A percentile compares a stretch with the other conserved stretches of the same genome.
phyloP scores from a whole-genome alignment of 768 basidiomycete genomes.

The Termitomyces bulborhizus region DNA sequence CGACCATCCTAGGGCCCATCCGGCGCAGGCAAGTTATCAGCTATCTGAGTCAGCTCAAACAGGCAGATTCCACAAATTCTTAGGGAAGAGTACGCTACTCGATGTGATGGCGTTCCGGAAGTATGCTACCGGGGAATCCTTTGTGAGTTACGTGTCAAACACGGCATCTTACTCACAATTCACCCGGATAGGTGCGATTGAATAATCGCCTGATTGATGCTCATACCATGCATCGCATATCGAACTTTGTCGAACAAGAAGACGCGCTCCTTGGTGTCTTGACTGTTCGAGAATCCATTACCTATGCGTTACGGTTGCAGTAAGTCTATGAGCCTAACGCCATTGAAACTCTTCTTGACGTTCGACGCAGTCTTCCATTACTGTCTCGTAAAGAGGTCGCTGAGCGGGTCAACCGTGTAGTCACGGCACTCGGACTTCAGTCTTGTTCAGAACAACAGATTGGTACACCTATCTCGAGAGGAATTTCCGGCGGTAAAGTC shows the following conservation, averaged over 20 bases:
- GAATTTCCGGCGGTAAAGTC: conserved; percentile 46
- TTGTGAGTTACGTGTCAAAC: conserved; percentile 17
- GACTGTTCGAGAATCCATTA: conserved; percentile 50
- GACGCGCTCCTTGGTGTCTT: conserved; percentile 54
- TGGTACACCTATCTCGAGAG: conserved; percentile 51
- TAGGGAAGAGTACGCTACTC: conserved; percentile 39
- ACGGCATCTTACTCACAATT: neutral
- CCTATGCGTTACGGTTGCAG: conserved; percentile 46
- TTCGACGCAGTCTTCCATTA: conserved; percentile 25
- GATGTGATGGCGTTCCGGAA: conserved; percentile 40
- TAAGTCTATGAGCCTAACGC: conserved; percentile 15
- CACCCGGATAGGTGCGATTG: conserved; percentile 21
- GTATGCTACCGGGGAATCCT: conserved; percentile 17
- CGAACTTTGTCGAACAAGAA: conserved; percentile 53
- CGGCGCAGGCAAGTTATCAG: conserved; percentile 29
- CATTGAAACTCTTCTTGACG: neutral
- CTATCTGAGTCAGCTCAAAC: neutral
- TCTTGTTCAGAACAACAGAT: conserved; percentile 44
- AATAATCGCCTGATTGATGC: conserved; percentile 24
- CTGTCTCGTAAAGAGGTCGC: conserved; percentile 29
- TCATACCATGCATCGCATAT: conserved; percentile 31
- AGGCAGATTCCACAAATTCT: conserved; percentile 6
- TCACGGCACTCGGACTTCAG: conserved; percentile 41
- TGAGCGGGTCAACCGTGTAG: conserved; percentile 35
- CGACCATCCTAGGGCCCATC: conserved; percentile 30